Percentiles rank a stretch among this genome's conserved stretches.
Conservation (phyloP, 2,329 filamentous ascomycete genomes). For the Coniochaeta hoffmannii region DNA sequence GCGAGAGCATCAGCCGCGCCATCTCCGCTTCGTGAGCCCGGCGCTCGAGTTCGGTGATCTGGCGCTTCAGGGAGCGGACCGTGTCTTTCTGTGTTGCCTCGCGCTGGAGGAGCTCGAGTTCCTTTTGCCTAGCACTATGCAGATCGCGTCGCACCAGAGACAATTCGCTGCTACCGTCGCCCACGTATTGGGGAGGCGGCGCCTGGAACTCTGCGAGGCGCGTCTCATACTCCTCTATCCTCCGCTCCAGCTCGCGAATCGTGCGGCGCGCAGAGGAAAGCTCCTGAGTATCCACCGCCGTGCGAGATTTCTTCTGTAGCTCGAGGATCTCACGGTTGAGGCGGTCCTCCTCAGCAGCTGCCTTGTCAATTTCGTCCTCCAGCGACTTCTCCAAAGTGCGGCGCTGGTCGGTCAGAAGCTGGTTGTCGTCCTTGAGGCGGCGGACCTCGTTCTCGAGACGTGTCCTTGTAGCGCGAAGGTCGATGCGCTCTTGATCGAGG, state of each 20-base stretch:
- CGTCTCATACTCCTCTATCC: conserved; percentile 47
- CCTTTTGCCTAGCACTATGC: conserved; percentile 56
- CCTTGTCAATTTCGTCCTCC: conserved; percentile 58
- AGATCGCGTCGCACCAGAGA: conserved; percentile 57
- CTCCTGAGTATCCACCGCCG: conserved; percentile 29
- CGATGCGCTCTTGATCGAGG: conserved; percentile 61
- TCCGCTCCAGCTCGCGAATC: conserved; percentile 57
- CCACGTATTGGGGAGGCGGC: conserved; percentile 22
- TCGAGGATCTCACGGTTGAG: conserved; percentile 47
- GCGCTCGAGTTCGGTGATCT: conserved; percentile 59
- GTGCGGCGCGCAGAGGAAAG: conserved; percentile 53
- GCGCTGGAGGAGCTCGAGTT: conserved; percentile 57
- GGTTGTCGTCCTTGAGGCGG: conserved; percentile 57
- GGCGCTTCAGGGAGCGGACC: conserved; percentile 55
- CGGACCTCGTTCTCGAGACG: conserved; percentile 62
- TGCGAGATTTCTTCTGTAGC: conserved; percentile 38
- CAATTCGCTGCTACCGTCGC: conserved; percentile 44
- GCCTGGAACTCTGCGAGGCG: conserved; percentile 28
- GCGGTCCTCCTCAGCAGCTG: conserved; percentile 58
- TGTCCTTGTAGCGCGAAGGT: conserved; percentile 59
- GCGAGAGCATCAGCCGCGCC: conserved; percentile 36
- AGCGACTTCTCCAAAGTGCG: conserved; percentile 55
- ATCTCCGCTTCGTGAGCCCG: conserved; percentile 59
- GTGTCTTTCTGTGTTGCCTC: conserved; percentile 56
- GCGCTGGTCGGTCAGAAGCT: conserved; percentile 46